Evolutionary conservation across 495 filamentous ascomycete genomes (phyloP).

Genomic region (Recurvomyces mirabilis): DNA sequence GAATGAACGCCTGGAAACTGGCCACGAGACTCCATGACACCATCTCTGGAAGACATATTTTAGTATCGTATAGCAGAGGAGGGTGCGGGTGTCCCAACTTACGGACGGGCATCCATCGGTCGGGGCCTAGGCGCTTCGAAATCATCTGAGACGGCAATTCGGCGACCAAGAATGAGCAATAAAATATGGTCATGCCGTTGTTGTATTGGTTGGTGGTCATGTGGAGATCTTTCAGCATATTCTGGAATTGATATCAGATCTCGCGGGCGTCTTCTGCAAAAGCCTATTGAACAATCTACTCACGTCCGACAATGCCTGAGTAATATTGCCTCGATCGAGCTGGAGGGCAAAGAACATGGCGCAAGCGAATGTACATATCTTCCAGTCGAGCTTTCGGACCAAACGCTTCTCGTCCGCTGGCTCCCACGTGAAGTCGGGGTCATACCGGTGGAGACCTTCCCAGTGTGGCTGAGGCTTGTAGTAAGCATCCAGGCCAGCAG

Average conservation of each 20-base stretch:
- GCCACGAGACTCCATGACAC: conserved; percentile 60
- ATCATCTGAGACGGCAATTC: conserved; percentile 39
- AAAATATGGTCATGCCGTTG: conserved; percentile 33
- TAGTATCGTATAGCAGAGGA: no score
- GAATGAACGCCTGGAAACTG: conserved; percentile 53
- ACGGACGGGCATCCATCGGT: conserved; percentile 38
- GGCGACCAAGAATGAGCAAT: conserved; percentile 36
- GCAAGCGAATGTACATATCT: conserved; percentile 33
- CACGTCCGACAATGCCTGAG: conserved; percentile 9
- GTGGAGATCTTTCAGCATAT: conserved; percentile 31
- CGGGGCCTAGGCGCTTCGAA: conserved; percentile 38
- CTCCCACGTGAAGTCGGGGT: conserved; percentile 61
- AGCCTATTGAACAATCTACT: no score
- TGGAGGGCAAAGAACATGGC: conserved; percentile 39
- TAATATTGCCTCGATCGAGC: conserved; percentile 26
- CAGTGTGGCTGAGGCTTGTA: conserved; percentile 52
- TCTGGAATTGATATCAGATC: no score
- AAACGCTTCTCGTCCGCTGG: conserved; percentile 56
- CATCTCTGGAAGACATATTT: no score
- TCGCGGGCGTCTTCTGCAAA: no score
- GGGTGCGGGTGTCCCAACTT: conserved; percentile 39
- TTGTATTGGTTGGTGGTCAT: conserved; percentile 42
- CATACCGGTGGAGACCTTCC: conserved; percentile 65
- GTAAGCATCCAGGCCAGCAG: conserved; percentile 26
- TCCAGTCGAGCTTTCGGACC: conserved; percentile 41